Evolutionary conservation across 352 stramenopile genomes (phyloP).

Genomic region (Phytophthora melonis): DNA sequence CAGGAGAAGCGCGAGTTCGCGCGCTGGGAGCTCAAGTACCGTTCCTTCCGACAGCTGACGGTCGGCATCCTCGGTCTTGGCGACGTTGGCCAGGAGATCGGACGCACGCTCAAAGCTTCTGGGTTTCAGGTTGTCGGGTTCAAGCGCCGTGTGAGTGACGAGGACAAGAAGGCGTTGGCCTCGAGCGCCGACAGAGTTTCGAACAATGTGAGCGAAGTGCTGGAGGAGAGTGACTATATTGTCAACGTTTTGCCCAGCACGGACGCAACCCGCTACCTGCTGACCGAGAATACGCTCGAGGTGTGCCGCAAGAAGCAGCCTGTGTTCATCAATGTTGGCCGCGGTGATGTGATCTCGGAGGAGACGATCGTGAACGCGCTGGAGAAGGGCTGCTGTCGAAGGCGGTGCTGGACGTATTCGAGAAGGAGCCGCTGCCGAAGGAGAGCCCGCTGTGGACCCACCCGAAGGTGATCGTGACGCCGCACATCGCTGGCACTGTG

Average conservation of each 20-base stretch:
- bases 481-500: conserved; percentile 83
- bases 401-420: conserved; percentile 66
- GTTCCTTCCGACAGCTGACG: conserved; percentile 51
- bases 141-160: conserved; percentile 57
- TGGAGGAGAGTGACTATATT: conserved; percentile 75
- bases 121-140: conserved; percentile 75
- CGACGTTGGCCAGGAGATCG: conserved; percentile 70
- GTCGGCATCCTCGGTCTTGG: conserved; percentile 70
- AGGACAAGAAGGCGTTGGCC: conserved; percentile 21
- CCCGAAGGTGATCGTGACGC: conserved; percentile 76
- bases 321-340: conserved; percentile 89
- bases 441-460: conserved; percentile 73
- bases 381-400: conserved; percentile 68
- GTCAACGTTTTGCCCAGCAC: conserved; percentile 90
- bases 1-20: conserved; percentile 45
- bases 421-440: conserved; percentile 54
- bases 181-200: conserved; percentile 52
- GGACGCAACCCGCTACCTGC: conserved; percentile 65
- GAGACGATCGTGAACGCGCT: conserved; percentile 69
- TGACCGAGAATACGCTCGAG: conserved; percentile 61
- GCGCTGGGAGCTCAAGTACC: conserved; percentile 50
- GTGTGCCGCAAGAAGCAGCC: conserved; percentile 60
- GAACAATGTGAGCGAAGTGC: conserved; percentile 53
- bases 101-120: conserved; percentile 51
- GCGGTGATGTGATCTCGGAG: conserved; percentile 84